These are phyloP conservation scores for Geranium incanum DNA, from an alignment of 441 rosid genomes.

Conservation along the genomic window DNA sequence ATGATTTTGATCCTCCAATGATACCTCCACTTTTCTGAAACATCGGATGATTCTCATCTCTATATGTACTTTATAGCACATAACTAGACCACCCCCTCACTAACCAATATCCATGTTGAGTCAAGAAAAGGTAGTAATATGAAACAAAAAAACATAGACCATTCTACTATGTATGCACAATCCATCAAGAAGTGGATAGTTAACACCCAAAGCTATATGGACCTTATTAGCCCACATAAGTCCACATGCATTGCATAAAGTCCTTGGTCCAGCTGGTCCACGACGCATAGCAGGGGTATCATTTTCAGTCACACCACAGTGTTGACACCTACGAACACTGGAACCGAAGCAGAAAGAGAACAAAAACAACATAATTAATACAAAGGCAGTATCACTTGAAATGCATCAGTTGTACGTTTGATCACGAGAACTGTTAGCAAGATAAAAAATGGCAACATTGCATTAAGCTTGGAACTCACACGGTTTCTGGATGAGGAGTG, in stretches of 20 bases:
- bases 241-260: slow-evolving; percentile 74
- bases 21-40: too few species aligned
- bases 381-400: slow-evolving; percentile 10
- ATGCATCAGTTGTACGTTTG: slow-evolving; percentile 3
- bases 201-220: slow-evolving; percentile 12
- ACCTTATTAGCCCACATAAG: slow-evolving; percentile 89
- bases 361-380: background rate
- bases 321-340: slow-evolving; percentile 55
- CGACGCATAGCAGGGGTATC: slow-evolving; percentile 80
- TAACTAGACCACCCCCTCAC: background rate
- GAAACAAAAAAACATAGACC: too few species aligned
- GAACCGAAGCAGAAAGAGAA: slow-evolving; percentile 19
- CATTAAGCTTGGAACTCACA: slow-evolving; percentile 39
- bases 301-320: slow-evolving; percentile 60
- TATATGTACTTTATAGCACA: too few species aligned
- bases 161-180: background rate
- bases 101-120: background rate
- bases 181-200: background rate
- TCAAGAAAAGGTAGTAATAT: background rate
- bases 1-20: too few species aligned
- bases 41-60: too few species aligned
- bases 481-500: slow-evolving; percentile 40
- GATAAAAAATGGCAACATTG: slow-evolving; percentile 11
- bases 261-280: slow-evolving; percentile 82
- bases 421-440: slow-evolving; percentile 15